Conservation (phyloP, 257 asterid species). For the Ocimum tenuiflorum region DNA sequence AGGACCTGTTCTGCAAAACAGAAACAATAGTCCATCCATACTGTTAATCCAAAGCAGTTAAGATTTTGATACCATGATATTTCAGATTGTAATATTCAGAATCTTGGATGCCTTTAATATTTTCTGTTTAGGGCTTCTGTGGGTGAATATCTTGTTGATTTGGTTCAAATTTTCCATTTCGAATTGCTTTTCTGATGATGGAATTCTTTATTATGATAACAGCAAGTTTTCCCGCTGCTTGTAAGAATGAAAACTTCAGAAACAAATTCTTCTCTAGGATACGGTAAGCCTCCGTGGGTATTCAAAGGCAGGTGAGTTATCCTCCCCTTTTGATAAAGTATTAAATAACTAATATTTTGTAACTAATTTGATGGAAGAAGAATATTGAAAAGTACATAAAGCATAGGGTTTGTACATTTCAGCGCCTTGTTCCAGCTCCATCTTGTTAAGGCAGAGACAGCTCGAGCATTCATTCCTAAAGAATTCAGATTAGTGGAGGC, state of each 20-base stretch:
- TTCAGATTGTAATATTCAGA: not conserved
- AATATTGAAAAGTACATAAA: not conserved
- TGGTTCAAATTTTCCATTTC: constrained; percentile 13
- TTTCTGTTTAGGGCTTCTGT: not conserved
- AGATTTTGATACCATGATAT: not conserved
- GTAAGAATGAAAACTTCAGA: constrained; percentile 41
- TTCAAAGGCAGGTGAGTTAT: constrained; percentile 85
- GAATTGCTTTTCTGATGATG: constrained; percentile 8
- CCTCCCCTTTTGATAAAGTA: not conserved
- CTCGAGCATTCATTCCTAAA: constrained; percentile 86
- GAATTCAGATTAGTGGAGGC: constrained; percentile 89
- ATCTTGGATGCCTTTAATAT: not conserved
- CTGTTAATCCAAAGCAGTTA: constrained; percentile 6
- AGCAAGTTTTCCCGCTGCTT: constrained; percentile 1
- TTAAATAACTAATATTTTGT: not conserved
- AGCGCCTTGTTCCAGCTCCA: constrained; percentile 95
- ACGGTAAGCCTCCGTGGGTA: constrained; percentile 88
- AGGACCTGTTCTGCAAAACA: not conserved
- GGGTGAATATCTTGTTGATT: not conserved
- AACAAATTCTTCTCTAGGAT: constrained; percentile 31
- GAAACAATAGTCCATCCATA: not conserved
- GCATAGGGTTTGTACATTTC: constrained; percentile 25
- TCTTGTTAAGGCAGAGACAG: constrained; percentile 90
- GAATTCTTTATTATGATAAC: not conserved
- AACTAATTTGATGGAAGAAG: not conserved